Base-by-base conservation (phyloP, 345 rosid genomes). In the Geranium rotundifolium region DNA sequence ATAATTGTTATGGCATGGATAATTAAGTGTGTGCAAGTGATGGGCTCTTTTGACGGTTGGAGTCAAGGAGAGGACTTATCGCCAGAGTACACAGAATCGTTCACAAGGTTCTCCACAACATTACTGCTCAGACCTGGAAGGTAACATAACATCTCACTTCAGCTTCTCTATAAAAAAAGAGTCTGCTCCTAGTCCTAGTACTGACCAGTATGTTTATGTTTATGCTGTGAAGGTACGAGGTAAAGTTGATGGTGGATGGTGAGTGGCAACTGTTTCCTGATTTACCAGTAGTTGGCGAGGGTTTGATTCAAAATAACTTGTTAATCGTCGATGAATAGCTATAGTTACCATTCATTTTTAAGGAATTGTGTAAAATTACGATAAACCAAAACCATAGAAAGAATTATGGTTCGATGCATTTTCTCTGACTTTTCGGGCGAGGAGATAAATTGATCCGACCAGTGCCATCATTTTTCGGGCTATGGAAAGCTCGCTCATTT, bases 31-130 rank as follows among this genome's bases (percentile, higher is more conserved):
- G 95, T 92, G 54, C 95, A 92, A 84, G 95, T 87, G 60, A 87
- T 85, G 98, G 98, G 98, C 61, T 72, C 82, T 27, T 92, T 87
- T 29, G 95, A 87, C 23, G 95, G 95, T 37, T 89, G 95, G 96
- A 89, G 93, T 73, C 95, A 80, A 72, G 84, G 86, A 27, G 93
- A 85, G 73, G 80, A 85, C 74, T 73, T 89, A 62, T 89, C 96
- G 0, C 91, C 96, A 7, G 95, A 85, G 67, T 85, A 85, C 74
- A 80, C 79, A 6, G 91, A 88, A 67, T 85, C 89, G 8, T 80
- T 81, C 61, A 81, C 88, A 0, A 83, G 67, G 70, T 85, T 92
- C 75, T 77, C 92, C 0, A 71, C 95, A 50, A 80, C 86, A 0
- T 71, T 84, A 39, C 71, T 76, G 87, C 89, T 89, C 27, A 81